Conservation (phyloP, 2,329 filamentous ascomycete genomes). For the Aureobasidium mangrovei region DNA sequence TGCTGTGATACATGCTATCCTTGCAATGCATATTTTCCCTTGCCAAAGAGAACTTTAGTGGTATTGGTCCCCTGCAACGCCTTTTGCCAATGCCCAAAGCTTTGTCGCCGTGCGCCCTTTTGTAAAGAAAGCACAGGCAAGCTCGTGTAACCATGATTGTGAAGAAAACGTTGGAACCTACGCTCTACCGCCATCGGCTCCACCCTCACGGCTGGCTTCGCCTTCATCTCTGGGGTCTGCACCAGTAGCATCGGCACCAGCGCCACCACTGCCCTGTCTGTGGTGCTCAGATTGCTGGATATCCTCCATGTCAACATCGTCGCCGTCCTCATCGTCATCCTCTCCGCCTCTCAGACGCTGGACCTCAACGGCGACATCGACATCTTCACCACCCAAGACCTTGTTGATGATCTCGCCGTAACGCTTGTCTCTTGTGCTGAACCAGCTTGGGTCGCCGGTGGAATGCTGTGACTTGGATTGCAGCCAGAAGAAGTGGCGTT, state of each 20-base stretch:
- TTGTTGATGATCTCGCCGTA: conserved; percentile 80
- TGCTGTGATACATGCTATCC: conserved; percentile 14
- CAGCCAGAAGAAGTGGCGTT: conserved; percentile 91
- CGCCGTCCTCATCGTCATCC: conserved; percentile 49
- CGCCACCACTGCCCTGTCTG: conserved; percentile 63
- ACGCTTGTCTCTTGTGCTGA: conserved; percentile 78
- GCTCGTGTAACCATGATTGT: background rate
- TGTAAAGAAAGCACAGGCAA: background rate
- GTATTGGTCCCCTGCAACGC: conserved; percentile 5
- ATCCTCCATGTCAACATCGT: conserved; percentile 65
- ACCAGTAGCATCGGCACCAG: conserved; percentile 77
- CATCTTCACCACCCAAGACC: conserved; percentile 79
- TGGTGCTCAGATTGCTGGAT: conserved; percentile 56
- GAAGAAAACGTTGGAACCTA: conserved; percentile 56
- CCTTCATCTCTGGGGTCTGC: conserved; percentile 89
- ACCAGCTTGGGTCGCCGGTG: conserved; percentile 61
- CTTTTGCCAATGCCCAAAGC: background rate
- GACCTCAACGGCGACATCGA: conserved; percentile 68
- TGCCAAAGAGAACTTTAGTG: background rate
- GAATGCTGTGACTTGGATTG: conserved; percentile 79
- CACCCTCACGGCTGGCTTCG: conserved; percentile 77
- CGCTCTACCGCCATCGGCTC: conserved; percentile 96
- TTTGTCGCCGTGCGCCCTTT: background rate
- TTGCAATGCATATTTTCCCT: conserved; percentile 2
- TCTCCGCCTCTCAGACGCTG: conserved; percentile 46